These are phyloP conservation scores for Tetracladium setigerum DNA, from an alignment of 495 filamentous ascomycete species.

Conservation along the genomic window DNA sequence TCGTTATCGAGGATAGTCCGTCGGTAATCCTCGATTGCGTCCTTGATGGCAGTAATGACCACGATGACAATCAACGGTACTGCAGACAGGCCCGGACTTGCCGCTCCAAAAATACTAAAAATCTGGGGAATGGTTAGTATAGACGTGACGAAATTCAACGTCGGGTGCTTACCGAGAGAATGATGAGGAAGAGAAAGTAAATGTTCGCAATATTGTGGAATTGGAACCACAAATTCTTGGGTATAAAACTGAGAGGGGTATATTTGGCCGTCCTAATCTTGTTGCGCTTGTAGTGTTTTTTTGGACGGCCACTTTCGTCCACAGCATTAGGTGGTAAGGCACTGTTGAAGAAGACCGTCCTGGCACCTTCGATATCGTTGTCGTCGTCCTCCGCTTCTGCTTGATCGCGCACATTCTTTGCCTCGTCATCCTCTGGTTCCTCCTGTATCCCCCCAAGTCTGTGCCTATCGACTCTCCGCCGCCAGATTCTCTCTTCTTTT, in stretches of 20 bases:
- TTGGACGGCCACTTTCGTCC: slow-evolving; percentile 76
- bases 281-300: slow-evolving; percentile 69
- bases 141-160: not conserved
- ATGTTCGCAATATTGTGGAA: slow-evolving; percentile 99
- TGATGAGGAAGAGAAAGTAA: slow-evolving; percentile 95
- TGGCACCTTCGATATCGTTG: slow-evolving; percentile 27
- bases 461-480: slow-evolving; percentile 21
- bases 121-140: slow-evolving; percentile 50
- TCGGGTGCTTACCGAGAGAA: slow-evolving; percentile 66
- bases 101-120: slow-evolving; percentile 90
- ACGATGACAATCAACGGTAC: slow-evolving; percentile 93
- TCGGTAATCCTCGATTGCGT: slow-evolving; percentile 96
- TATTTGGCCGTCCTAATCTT: slow-evolving; percentile 98
- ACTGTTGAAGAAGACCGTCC: slow-evolving; percentile 76
- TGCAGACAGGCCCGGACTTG: slow-evolving; percentile 82
- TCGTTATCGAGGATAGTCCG: slow-evolving; percentile 88
- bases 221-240: slow-evolving; percentile 94
- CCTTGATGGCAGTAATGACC: slow-evolving; percentile 85
- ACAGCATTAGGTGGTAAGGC: slow-evolving; percentile 69
- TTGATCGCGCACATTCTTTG: slow-evolving; percentile 13
- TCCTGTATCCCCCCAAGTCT: slow-evolving; percentile 38
- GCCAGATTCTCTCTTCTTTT: slow-evolving; percentile 67
- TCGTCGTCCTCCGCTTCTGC: slow-evolving; percentile 27
- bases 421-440: slow-evolving; percentile 29
- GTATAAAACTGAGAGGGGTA: slow-evolving; percentile 91